Base-by-base conservation (phyloP, 805 yeast genomes). In the Cyberlindnera americana region DNA sequence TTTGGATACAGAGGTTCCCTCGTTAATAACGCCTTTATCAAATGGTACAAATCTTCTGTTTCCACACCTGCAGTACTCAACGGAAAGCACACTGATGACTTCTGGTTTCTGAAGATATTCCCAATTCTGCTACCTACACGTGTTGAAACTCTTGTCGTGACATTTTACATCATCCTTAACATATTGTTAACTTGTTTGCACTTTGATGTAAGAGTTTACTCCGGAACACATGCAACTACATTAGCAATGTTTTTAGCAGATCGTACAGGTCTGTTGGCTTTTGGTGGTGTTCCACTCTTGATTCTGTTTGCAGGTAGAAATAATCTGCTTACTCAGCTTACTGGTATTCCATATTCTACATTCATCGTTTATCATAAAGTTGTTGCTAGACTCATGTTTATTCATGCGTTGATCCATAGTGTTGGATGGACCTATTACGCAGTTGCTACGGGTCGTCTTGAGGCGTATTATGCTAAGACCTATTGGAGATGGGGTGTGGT, bases 351-450 rank as follows among this genome's bases (percentile, higher is more conserved):
- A 6, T 79, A 74, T 47, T 64, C 80, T 5, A 69, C 82, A 3
- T 81, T 83, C 60, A 70, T 81, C 46, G 61, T 70, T 24, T 73
- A 75, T 52, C 96, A 87, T 60, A 80, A 75, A 57, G 80, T 81
- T 79, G 60, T 69, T 19, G 76, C 79, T 2, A 58, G 82, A 41
- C 52, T 69, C 1, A 60, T 66, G 48, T 57, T 44, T 23, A 35
- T 49, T n/a, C 50, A 46, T 27, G 52, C 56, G 2, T 10, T 45
- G 18, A 34, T 48, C 16, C 56, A 53, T 32, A 19, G 43, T 34
- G 41, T 34, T 6, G 33, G 45, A 14, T 52, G 49, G 48, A 48
- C 50, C 1, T 36, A 26, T 1, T 38, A 41, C 19, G 54, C 38
- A 21, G 21, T 42, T 17, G 10, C 10, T 1, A 5, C 3, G 3